phyloP scores from a whole-genome alignment of 768 basidiomycete genomes.

The Mycena pura region DNA sequence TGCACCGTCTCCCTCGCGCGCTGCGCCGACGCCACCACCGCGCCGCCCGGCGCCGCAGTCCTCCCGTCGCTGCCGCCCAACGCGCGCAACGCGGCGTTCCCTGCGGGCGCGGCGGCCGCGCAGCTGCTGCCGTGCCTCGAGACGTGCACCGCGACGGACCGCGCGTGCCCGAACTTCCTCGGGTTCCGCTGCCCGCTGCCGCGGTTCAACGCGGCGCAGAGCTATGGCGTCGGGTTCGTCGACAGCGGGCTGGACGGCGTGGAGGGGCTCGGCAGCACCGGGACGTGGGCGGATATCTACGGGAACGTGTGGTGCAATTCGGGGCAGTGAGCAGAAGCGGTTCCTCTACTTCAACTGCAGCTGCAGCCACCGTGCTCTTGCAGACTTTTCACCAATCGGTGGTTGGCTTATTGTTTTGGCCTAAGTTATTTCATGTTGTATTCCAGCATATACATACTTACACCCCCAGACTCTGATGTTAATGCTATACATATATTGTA shows the following conservation, averaged over 20 bases:
- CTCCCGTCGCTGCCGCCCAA: slow-evolving; percentile 28
- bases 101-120: slow-evolving; percentile 55
- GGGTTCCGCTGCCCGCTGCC: slow-evolving; percentile 71
- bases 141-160: slow-evolving; percentile 72
- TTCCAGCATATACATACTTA: too few species aligned
- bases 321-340: slow-evolving; percentile 7
- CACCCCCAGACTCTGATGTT: too few species aligned
- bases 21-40: slow-evolving; percentile 54
- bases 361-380: too few species aligned
- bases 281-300: slow-evolving; percentile 65
- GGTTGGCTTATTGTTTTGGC: too few species aligned
- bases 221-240: slow-evolving; percentile 80
- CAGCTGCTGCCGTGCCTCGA: slow-evolving; percentile 82
- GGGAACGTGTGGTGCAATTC: slow-evolving; percentile 82
- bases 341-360: too few species aligned
- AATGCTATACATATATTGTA: too few species aligned
- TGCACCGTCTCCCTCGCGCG: slow-evolving; percentile 78
- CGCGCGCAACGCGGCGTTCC: slow-evolving; percentile 55
- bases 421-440: too few species aligned
- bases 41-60: slow-evolving; percentile 36
- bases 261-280: slow-evolving; percentile 56
- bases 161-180: slow-evolving; percentile 79
- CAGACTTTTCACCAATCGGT: too few species aligned
- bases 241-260: slow-evolving; percentile 59
- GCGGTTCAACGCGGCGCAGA: slow-evolving; percentile 65